phyloP scores from a whole-genome alignment of 768 basidiomycete genomes.

The Hericium erinaceus region DNA sequence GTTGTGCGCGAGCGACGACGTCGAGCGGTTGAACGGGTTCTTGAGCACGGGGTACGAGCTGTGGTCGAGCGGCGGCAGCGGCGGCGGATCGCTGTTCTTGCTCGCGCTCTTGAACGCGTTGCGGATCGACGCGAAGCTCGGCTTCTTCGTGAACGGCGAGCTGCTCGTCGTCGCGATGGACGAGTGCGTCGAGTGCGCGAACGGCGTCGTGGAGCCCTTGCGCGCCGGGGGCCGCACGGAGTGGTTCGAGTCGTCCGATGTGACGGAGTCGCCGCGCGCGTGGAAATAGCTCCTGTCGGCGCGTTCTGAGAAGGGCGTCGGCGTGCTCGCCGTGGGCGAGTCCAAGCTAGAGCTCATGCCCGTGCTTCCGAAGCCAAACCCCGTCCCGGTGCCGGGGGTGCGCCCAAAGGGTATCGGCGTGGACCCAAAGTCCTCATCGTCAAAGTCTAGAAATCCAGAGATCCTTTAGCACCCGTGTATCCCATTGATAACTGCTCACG shows the following conservation, averaged over 20 bases:
- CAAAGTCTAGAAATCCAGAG: slow-evolving; percentile 46
- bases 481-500: slow-evolving; percentile 3
- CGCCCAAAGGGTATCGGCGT: slow-evolving; percentile 68
- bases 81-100: slow-evolving; percentile 48
- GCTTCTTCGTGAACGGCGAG: slow-evolving; percentile 66
- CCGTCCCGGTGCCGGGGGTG: slow-evolving; percentile 27
- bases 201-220: slow-evolving; percentile 41
- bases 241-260: slow-evolving; percentile 67
- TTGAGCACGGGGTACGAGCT: slow-evolving; percentile 63
- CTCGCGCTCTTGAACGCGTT: slow-evolving; percentile 78
- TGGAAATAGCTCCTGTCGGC: slow-evolving; percentile 63
- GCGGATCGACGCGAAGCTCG: slow-evolving; percentile 79
- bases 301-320: slow-evolving; percentile 34
- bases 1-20: slow-evolving; percentile 58
- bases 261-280: slow-evolving; percentile 65
- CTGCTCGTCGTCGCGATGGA: slow-evolving; percentile 38
- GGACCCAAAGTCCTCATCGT: slow-evolving; percentile 58
- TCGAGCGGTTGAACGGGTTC: slow-evolving; percentile 78
- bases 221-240: slow-evolving; percentile 34
- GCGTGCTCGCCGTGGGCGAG: slow-evolving; percentile 55
- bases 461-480: background rate
- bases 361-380: slow-evolving; percentile 19
- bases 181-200: slow-evolving; percentile 63
- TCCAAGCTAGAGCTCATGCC: slow-evolving; percentile 40
- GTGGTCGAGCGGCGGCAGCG: slow-evolving; percentile 64